These are phyloP conservation scores for Blastomyces emzantsi DNA, from an alignment of 2,329 filamentous ascomycete species.

Conservation along the genomic window DNA sequence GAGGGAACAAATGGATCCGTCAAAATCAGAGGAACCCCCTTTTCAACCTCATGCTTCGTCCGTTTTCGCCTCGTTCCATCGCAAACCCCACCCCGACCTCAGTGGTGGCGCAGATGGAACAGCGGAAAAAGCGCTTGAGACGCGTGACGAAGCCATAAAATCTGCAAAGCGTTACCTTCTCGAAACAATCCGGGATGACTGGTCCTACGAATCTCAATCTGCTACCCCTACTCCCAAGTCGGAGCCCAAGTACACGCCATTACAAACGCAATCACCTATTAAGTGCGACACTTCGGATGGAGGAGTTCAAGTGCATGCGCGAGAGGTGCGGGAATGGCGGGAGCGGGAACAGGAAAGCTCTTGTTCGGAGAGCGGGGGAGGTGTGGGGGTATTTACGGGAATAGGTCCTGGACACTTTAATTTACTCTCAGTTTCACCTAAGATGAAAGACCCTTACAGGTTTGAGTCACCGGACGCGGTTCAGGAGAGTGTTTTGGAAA, in stretches of 20 bases:
- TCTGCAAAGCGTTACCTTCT: conserved; percentile 35
- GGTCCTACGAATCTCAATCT: conserved; percentile 27
- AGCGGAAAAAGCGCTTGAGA: conserved; percentile 17
- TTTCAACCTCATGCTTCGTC: conserved; percentile 10
- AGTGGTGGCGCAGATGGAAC: conserved; percentile 2
- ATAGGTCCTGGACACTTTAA: background rate
- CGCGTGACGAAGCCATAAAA: conserved; percentile 33
- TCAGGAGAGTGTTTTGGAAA: conserved; percentile 37
- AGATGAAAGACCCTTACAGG: conserved; percentile 24
- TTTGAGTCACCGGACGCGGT: conserved; percentile 36
- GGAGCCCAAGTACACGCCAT: background rate
- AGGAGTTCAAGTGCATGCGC: background rate
- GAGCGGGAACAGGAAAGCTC: conserved; percentile 16
- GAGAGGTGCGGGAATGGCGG: conserved; percentile 16
- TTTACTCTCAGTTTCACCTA: background rate
- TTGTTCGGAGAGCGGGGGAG: conserved; percentile 13
- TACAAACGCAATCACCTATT: conserved; percentile 3
- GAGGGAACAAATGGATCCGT: background rate
- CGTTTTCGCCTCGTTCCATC: conserved; percentile 18
- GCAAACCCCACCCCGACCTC: conserved; percentile 18
- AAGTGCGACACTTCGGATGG: background rate
- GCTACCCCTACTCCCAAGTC: conserved; percentile 6
- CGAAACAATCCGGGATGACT: conserved; percentile 36
- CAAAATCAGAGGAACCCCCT: background rate
- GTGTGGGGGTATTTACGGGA: background rate